A percentile compares a stretch with the other conserved stretches of the same genome.
phyloP scores from a whole-genome alignment of 1,284 basidiomycete species.

The Psilocybe mexicana region DNA sequence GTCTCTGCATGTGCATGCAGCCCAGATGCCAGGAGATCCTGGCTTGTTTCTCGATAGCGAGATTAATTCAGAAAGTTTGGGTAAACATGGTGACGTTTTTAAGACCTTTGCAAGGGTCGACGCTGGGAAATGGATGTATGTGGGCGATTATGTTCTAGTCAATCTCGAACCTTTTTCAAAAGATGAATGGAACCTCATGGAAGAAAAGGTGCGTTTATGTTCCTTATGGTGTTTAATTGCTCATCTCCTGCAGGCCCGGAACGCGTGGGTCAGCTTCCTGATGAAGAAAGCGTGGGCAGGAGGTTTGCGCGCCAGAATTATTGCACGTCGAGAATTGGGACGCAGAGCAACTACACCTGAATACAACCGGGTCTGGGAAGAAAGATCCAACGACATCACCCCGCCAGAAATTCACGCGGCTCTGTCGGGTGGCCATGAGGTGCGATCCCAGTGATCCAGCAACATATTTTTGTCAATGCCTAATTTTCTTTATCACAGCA shows the following conservation, averaged over 20 bases:
- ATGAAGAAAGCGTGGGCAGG: no score
- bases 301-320: slow-evolving; percentile 21
- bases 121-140: slow-evolving; percentile 1
- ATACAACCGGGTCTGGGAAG: no score
- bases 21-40: slow-evolving; percentile 25
- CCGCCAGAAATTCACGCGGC: slow-evolving; percentile 4
- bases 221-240: no score
- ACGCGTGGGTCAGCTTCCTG: no score
- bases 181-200: slow-evolving; percentile 2
- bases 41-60: slow-evolving; percentile 24
- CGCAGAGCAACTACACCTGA: no score
- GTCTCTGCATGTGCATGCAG: slow-evolving; percentile 21
- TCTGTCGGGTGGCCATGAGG: slow-evolving; percentile 3
- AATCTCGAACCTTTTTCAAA: not conserved
- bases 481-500: no score
- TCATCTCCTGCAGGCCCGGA: not conserved
- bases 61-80: not conserved
- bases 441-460: not conserved
- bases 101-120: slow-evolving; percentile 3
- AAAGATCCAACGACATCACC: not conserved
- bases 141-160: not conserved
- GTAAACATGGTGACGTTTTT: not conserved
- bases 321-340: slow-evolving; percentile 16
- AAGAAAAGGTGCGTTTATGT: not conserved
- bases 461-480: not conserved